Base-by-base conservation (phyloP, 2,329 filamentous ascomycete genomes). In the Beauveria sp. region DNA sequence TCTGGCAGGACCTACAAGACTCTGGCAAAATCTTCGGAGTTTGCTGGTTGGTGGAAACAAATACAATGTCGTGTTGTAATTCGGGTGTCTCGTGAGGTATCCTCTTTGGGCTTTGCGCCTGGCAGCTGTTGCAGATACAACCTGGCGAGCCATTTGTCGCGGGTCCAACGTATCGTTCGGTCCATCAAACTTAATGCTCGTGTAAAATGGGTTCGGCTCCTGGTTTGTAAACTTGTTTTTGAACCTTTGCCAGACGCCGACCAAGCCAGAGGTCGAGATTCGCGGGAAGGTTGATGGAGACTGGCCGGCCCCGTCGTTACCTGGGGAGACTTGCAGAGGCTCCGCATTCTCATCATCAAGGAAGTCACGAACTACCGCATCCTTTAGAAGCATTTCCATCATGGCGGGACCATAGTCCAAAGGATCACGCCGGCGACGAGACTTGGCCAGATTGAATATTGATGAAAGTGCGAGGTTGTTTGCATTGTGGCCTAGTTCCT, bases 171-270 rank as follows among this genome's bases (percentile, higher is more conserved):
- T 87, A 65, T 96, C 90, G 65, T 91, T 90, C 1, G 85, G 83
- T 6, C 84, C 83, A 31, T 91, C 85, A 64, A 96, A 84, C 40
- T 85, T 79, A 54, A 81, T 74, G 66, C 83, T 91, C 7, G 92
- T 89, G 75, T 98, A 98, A 72, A 99, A 99, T 0, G 95, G 95
- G 72, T 99, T 99, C 0, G 92, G 90, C 62, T 98, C 93, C 59
- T 83, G 80, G 67, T 88, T 81, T 65, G 79, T 82, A 56, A 90
- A 74, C 10, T 77, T 73, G 7, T 77, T 78, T 22, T 81, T 75
- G 28, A 91, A 64, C 61, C 81, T 86, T 26, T 80, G 81, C 87
- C 88, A 90, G 4, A 85, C 63, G 2, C 77, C 79, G 1, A 86
- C 84, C 34, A 91, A 67, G 5, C 83, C 69, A 0, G 18, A 31